Evolutionary conservation across 176 grass and related monocot species (phyloP), one percentile per base, ranked within the genome.

Genomic region (Sorghum bicolor): DNA sequence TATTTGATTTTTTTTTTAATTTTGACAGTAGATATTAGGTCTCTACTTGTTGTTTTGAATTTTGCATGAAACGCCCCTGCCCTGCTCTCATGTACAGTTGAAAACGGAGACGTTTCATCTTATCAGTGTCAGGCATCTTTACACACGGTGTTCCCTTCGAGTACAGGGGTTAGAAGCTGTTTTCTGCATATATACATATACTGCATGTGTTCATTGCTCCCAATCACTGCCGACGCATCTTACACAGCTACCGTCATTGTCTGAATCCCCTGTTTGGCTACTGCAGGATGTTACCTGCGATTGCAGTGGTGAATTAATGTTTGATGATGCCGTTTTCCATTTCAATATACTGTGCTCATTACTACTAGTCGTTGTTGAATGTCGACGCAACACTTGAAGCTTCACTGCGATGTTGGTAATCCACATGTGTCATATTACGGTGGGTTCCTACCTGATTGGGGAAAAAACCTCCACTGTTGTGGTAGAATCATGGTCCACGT

Each of bases 401-500:
- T 72, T 74, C 24, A 12, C 25, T 17, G 29, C 5, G 2, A 41
- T 17, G 1, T 50, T 17, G 45, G 4, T 17, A 50, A 50, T 50
- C 16, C 11, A 29, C 41, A 10, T 29, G 70, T 45, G 13, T 28
- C 26, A 28, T 19, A 4, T 50, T 74, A 31, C 8, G 3, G 3
- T 74, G 8, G 28, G 17, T 52, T 53, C 29, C 72, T 53, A 13
- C 29, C 4, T n/a, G 44, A 32, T 33, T 31, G 8, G 20, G 9
- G 1, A 25, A 33, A 25, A 8, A 17, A 4, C 1, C 1, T 11
- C 8, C 20, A 40, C 12, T 24, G 67, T 9, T 64, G 52, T 40
- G 73, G 73, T 58, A 10, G n/a, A 76, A 31, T 24, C 20, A 4
- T 19, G 7, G 1, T 63, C 80, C 80, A 83, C 86, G 73, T 83